Conservation (phyloP, 345 rosid genomes). For the Erucastrum elatum region DNA sequence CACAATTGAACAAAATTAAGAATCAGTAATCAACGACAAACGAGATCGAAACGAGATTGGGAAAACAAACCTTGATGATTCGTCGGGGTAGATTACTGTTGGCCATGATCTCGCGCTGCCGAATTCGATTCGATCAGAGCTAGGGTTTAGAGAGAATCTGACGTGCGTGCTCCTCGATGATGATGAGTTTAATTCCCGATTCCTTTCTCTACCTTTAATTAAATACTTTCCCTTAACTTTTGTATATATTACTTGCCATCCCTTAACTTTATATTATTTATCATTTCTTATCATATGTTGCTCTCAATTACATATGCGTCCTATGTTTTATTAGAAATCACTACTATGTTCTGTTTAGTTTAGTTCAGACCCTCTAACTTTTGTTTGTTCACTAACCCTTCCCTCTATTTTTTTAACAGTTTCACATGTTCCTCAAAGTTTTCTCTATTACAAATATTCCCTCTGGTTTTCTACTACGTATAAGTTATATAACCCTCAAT, state of each 20-base stretch:
- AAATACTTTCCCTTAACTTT: background rate
- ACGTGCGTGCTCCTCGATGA: background rate
- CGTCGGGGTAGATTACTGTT: constrained; percentile 93
- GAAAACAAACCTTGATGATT: constrained; percentile 79
- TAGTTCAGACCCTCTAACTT: background rate
- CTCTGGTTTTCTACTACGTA: background rate
- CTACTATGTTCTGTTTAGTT: background rate
- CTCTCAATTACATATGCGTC: background rate
- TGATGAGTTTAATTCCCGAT: constrained; percentile 23
- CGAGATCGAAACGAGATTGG: constrained; percentile 8
- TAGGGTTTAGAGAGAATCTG: constrained; percentile 9
- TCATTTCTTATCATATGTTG: background rate
- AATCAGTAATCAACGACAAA: background rate
- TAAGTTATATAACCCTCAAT: no score
- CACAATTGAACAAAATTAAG: constrained; percentile 4
- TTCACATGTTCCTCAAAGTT: background rate
- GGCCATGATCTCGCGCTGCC: constrained; percentile 50
- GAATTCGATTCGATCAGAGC: constrained; percentile 16
- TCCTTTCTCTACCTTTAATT: constrained; percentile 11
- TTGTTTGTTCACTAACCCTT: background rate
- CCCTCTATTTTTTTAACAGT: no score
- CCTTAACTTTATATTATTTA: background rate
- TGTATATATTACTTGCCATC: background rate
- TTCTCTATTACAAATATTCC: background rate
- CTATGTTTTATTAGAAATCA: background rate